Evolutionary conservation across 139 green algal species (phyloP), one percentile per base, ranked within the genome.

Genomic region (Volvox africanus): DNA sequence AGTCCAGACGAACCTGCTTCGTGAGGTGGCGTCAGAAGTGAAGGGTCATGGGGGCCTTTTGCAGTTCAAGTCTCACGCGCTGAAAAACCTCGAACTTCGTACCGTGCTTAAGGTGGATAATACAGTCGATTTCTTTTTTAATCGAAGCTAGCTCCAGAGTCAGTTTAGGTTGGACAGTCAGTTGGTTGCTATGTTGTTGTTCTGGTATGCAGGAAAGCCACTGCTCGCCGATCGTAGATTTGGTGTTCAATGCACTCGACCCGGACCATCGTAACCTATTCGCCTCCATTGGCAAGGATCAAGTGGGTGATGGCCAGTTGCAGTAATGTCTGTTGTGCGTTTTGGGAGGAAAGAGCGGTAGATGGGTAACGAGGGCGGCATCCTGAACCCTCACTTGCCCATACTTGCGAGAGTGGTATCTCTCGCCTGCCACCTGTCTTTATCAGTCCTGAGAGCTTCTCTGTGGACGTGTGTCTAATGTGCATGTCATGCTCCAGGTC

Each of bases 281-380:
- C 78, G 94, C 95, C 68, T 95, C 94, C 0, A 88, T 97, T 0
- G 95, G 95, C 33, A 91, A 87, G 3, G 88, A 97, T 82, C 95
- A 97, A 87, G 94, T 95, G 78, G 28, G 69, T 73, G 44, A 55
- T 55, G 44, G 44, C 44, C 44, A 14, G 9, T 55, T 55, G 44
- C 44, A 55, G 9, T 55, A 14, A 55, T 55, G 44, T 55, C 44
- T 9, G 44, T 55, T 55, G 9, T 55, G 44, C 44, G 44, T 55
- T 55, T 55, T 55, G 44, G 44, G 44, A 55, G 44, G 44, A 55
- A 55, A 55, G 44, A 55, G 5, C 5, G 44, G 44, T 55, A 55
- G 44, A 55, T 55, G 44, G 44, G 44, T 9, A 55, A 55, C n/a
- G n/a, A n/a, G n/a, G n/a, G n/a, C n/a, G n/a, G n/a, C n/a, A n/a